A percentile compares a stretch with the other conserved stretches of the same genome.
Evolutionary conservation across 495 filamentous ascomycete genomes (phyloP).

Genomic region (Astrocystis sublimbata): DNA sequence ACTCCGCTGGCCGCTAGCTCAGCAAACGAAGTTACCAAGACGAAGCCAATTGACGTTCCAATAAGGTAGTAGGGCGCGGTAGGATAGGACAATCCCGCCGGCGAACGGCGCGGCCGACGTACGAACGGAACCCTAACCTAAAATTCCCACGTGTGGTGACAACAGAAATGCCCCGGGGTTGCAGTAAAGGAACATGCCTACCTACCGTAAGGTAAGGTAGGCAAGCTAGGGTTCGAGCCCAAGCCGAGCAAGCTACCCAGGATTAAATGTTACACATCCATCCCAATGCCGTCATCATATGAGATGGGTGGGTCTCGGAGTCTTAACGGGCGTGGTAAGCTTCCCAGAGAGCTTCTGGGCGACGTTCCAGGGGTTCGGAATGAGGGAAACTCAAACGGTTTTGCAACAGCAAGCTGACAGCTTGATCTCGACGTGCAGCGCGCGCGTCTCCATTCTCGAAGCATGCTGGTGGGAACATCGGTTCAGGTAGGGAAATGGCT

Average conservation of each 20-base stretch:
- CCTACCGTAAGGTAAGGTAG: too few species aligned
- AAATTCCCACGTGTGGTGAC: slow-evolving; percentile 6
- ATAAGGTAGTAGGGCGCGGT: too few species aligned
- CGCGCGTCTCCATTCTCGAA: background rate
- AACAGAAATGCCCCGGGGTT: background rate
- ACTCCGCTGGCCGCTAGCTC: too few species aligned
- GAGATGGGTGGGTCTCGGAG: background rate
- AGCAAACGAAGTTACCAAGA: too few species aligned
- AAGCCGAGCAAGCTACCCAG: too few species aligned
- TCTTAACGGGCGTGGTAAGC: background rate
- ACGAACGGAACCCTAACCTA: slow-evolving; percentile 1
- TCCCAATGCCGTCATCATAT: background rate
- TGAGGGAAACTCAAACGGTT: background rate
- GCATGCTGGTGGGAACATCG: too few species aligned
- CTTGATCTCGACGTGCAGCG: slow-evolving; percentile 2
- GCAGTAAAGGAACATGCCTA: background rate
- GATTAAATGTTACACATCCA: too few species aligned
- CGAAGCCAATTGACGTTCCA: background rate
- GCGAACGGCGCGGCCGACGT: slow-evolving; percentile 3
- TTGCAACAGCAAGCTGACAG: slow-evolving; percentile 4
- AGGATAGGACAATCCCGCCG: background rate
- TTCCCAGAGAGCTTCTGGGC: background rate
- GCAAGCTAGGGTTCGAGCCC: too few species aligned
- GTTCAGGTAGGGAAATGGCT: too few species aligned
- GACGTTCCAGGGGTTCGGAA: background rate